These are phyloP conservation scores for Calocybe gambosa DNA, from an alignment of 1,284 basidiomycete genomes.

Conservation along the genomic window DNA sequence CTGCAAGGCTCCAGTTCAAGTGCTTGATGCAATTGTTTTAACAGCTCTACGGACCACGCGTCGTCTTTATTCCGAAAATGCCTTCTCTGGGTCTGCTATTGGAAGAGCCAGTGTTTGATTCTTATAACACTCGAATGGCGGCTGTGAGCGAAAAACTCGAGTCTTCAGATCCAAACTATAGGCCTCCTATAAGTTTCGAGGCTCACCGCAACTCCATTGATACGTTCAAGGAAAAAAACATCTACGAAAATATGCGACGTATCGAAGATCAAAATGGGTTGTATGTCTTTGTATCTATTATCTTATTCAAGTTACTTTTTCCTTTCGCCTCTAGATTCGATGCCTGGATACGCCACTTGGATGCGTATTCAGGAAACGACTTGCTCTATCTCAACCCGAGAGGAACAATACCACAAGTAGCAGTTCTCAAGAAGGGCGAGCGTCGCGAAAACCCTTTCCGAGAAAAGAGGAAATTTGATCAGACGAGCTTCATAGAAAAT, in stretches of 20 bases:
- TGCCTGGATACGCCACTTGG: slow-evolving; percentile 65
- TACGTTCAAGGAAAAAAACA: slow-evolving; percentile 77
- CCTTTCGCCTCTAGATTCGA: slow-evolving; percentile 55
- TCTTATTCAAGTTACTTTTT: background rate
- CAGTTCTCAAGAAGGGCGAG: slow-evolving; percentile 58
- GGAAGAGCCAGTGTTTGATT: slow-evolving; percentile 84
- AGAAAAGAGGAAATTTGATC: slow-evolving; percentile 60
- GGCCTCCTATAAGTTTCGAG: slow-evolving; percentile 69
- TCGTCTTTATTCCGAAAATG: slow-evolving; percentile 91
- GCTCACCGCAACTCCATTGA: slow-evolving; percentile 59
- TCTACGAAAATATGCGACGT: slow-evolving; percentile 79
- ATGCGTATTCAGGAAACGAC: slow-evolving; percentile 65
- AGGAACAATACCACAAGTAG: slow-evolving; percentile 63
- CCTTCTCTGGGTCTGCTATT: slow-evolving; percentile 94
- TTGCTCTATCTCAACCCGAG: slow-evolving; percentile 64
- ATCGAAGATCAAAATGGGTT: slow-evolving; percentile 78
- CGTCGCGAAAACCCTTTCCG: slow-evolving; percentile 57
- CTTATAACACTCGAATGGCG: slow-evolving; percentile 67
- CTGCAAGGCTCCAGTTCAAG: background rate
- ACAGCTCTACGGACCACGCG: slow-evolving; percentile 68
- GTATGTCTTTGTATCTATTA: slow-evolving; percentile 44
- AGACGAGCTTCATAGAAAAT: slow-evolving; percentile 42
- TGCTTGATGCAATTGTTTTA: background rate
- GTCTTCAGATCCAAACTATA: slow-evolving; percentile 48
- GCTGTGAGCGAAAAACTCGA: slow-evolving; percentile 55